Evolutionary conservation across 345 rosid species (phyloP).

Genomic region (Citrus hindsii): DNA sequence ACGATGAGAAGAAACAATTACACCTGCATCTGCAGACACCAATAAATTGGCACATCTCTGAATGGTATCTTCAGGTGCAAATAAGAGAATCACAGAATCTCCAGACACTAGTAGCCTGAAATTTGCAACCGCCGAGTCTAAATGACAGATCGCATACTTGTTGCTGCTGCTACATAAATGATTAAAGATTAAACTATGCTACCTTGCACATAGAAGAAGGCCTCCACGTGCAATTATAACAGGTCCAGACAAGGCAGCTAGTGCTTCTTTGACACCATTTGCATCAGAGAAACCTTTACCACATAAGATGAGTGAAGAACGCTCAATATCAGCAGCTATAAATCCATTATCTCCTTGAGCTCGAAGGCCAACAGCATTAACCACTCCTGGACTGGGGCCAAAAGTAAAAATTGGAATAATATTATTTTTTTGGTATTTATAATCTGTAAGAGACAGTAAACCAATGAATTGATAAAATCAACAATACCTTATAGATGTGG

Average conservation of each 20-base stretch:
- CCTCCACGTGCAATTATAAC: slow-evolving; percentile 33
- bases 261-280: slow-evolving; percentile 28
- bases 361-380: slow-evolving; percentile 24
- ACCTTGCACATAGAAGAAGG: slow-evolving; percentile 29
- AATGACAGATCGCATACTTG: background rate
- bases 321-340: slow-evolving; percentile 34
- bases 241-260: slow-evolving; percentile 29
- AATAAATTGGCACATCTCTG: slow-evolving; percentile 22
- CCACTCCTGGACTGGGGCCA: slow-evolving; percentile 12
- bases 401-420: background rate
- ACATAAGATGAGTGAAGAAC: slow-evolving; percentile 32
- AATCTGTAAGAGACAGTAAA: background rate
- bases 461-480: background rate
- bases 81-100: slow-evolving; percentile 22
- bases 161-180: background rate
- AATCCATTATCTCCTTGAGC: slow-evolving; percentile 26
- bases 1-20: slow-evolving; percentile 24
- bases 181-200: background rate
- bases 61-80: slow-evolving; percentile 26
- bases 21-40: slow-evolving; percentile 27
- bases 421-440: background rate
- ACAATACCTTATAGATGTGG: slow-evolving; percentile 32
- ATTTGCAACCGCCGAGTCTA: slow-evolving; percentile 6
- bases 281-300: slow-evolving; percentile 29
- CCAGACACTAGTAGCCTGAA: slow-evolving; percentile 30